Percentiles rank a stretch among this genome's conserved stretches.
Conservation (phyloP, 345 rosid genomes). For the Hibiscus syriacus region DNA sequence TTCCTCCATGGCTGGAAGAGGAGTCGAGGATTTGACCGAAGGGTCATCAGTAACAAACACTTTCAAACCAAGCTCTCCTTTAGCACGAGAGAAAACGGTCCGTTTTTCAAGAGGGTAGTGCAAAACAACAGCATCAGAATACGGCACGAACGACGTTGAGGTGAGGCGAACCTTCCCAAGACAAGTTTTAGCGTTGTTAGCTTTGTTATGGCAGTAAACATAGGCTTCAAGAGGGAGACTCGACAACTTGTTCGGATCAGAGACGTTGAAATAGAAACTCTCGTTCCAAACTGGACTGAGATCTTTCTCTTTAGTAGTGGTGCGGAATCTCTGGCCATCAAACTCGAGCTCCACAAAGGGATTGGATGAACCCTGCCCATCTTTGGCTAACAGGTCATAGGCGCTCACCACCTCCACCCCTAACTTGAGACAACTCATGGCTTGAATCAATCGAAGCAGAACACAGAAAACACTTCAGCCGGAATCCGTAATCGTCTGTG, state of each 20-base stretch:
- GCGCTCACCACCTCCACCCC: conserved; percentile 86
- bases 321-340: conserved; percentile 62
- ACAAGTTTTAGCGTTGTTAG: conserved; percentile 35
- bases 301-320: conserved; percentile 59
- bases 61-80: conserved; percentile 74
- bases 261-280: conserved; percentile 69
- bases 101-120: conserved; percentile 79
- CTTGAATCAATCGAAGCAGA: background rate
- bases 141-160: conserved; percentile 66
- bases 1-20: conserved; percentile 42
- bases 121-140: conserved; percentile 66
- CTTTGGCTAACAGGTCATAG: conserved; percentile 55
- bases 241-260: conserved; percentile 49
- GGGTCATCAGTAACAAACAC: conserved; percentile 66
- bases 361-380: conserved; percentile 43
- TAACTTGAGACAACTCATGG: conserved; percentile 71
- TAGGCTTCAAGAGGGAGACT: conserved; percentile 55
- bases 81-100: conserved; percentile 42
- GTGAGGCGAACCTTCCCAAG: conserved; percentile 70
- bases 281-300: conserved; percentile 78
- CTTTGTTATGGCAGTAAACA: conserved; percentile 40
- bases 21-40: conserved; percentile 42
- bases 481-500: conserved; percentile 6
- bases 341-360: conserved; percentile 76
- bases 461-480: background rate